Evolutionary conservation across 805 yeast genomes (phyloP), one percentile per base, ranked within the genome.

Genomic region (Pichia nakasei): DNA sequence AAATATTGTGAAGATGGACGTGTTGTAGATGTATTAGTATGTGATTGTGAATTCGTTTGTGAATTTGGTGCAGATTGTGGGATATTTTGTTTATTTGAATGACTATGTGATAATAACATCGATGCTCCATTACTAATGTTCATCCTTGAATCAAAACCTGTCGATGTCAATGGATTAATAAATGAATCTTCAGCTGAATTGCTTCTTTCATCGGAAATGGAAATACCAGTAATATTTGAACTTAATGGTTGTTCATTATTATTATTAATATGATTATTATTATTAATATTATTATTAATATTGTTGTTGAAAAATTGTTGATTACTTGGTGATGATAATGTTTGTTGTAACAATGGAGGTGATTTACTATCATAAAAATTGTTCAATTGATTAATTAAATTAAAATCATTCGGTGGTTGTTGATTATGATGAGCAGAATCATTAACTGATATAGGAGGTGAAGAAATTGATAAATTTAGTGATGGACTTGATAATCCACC

Each of bases 371-470:
- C 46, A 39, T 43, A 43, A 9, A 43, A 20, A 35, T 35, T 43
- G 17, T 31, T 17, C 8, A 39, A 35, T 31, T 38, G 46, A 29
- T 35, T 39, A 24, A 35, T 31, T 19, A 43, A 19, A 33, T 31
- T 38, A 22, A 29, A 27, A 36, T 40, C 26, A 22, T 13, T 35
- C 2, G 22, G 18, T 29, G 24, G 31, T 29, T 33, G 31, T 11
- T 24, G 17, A 19, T 24, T 20, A 31, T 27, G 17, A 29, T 42
- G 39, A 11, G 39, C 31, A 13, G 47, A 37, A 24, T 45, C 37
- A 35, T 35, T 26, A 24, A 39, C 36, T 20, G 43, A 46, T 12
- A 41, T 40, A 9, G 52, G 47, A 2, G 49, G 49, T 22, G 51
- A 48, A 2, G 46, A 29, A 26, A 48, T 29, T 19, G 44, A 33